Conservation (phyloP, 176 grass and related monocot species). For the Tuctoria greenei region DNA sequence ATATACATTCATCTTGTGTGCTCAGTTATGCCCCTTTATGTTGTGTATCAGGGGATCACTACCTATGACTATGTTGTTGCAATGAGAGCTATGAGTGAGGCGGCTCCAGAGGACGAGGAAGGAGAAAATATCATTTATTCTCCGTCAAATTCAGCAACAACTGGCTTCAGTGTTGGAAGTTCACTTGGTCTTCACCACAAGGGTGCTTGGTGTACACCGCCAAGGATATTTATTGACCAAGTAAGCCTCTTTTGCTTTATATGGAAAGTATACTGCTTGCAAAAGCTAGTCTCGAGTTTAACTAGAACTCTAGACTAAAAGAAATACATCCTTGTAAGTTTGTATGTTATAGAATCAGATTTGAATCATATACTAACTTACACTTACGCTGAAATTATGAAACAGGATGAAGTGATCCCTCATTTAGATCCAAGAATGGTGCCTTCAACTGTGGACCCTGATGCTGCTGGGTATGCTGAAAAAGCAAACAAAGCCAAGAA, state of each 20-base stretch:
- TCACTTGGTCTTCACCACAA: slow-evolving; percentile 89
- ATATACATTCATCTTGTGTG: slow-evolving; percentile 20
- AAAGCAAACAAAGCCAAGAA: slow-evolving; percentile 84
- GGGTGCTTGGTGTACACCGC: slow-evolving; percentile 97
- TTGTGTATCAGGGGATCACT: slow-evolving; percentile 73
- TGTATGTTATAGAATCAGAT: neutral
- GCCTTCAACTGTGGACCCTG: slow-evolving; percentile 86
- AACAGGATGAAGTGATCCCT: slow-evolving; percentile 91
- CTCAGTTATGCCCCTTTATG: slow-evolving; percentile 23
- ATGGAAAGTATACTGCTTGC: neutral
- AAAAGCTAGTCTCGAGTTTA: slow-evolving; percentile 7
- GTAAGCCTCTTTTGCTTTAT: slow-evolving; percentile 31
- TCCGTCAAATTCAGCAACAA: slow-evolving; percentile 91
- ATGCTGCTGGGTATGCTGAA: slow-evolving; percentile 65
- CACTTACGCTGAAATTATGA: slow-evolving; percentile 26
- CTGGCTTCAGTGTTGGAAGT: slow-evolving; percentile 89
- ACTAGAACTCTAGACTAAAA: slow-evolving; percentile 16
- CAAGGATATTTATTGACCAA: slow-evolving; percentile 93
- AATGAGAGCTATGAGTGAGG: slow-evolving; percentile 97
- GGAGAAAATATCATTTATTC: slow-evolving; percentile 79
- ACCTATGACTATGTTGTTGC: slow-evolving; percentile 99
- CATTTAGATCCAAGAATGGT: slow-evolving; percentile 92
- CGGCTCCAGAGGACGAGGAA: slow-evolving; percentile 79
- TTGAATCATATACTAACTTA: slow-evolving; percentile 25
- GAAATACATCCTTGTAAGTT: neutral